Evolutionary conservation across 2,329 filamentous ascomycete genomes (phyloP).

Genomic region (Hypoxylon sp.): DNA sequence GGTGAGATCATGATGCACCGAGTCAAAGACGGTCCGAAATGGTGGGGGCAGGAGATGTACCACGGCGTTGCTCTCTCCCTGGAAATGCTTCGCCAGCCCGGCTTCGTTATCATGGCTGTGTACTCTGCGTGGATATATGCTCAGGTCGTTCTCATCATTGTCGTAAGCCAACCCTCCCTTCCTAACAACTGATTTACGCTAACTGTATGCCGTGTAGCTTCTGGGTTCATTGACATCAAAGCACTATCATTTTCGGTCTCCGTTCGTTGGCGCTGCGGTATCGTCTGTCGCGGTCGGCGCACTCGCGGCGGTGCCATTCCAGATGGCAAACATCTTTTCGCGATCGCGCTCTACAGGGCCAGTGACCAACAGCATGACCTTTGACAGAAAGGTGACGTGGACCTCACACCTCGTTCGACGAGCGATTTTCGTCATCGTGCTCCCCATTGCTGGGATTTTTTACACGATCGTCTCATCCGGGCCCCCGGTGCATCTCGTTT

Average conservation of each 20-base stretch:
- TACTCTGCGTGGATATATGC: slow-evolving; percentile 83
- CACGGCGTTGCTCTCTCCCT: slow-evolving; percentile 71
- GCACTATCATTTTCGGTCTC: slow-evolving; percentile 69
- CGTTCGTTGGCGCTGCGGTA: slow-evolving; percentile 72
- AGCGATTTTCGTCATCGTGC: slow-evolving; percentile 69
- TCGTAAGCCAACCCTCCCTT: slow-evolving; percentile 46
- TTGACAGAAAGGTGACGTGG: slow-evolving; percentile 70
- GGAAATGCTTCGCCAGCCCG: slow-evolving; percentile 77
- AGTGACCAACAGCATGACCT: slow-evolving; percentile 71
- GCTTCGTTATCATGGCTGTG: slow-evolving; percentile 74
- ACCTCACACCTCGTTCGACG: slow-evolving; percentile 76
- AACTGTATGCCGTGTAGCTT: slow-evolving; percentile 50
- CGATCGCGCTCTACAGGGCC: slow-evolving; percentile 66
- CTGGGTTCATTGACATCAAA: slow-evolving; percentile 75
- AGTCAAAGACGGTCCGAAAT: slow-evolving; percentile 72
- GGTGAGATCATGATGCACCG: slow-evolving; percentile 82
- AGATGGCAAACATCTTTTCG: slow-evolving; percentile 74
- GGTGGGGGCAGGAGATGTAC: slow-evolving; percentile 80
- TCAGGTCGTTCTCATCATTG: slow-evolving; percentile 75
- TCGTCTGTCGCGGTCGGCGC: slow-evolving; percentile 73
- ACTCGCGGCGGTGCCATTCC: slow-evolving; percentile 73
- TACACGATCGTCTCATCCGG: slow-evolving; percentile 74
- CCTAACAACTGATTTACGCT: neutral
- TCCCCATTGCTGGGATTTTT: slow-evolving; percentile 71
- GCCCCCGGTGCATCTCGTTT: slow-evolving; percentile 64